Percentiles rank a stretch among this genome's conserved stretches.
Conservation (phyloP, 495 filamentous ascomycete species). For the Tuber indicum region DNA sequence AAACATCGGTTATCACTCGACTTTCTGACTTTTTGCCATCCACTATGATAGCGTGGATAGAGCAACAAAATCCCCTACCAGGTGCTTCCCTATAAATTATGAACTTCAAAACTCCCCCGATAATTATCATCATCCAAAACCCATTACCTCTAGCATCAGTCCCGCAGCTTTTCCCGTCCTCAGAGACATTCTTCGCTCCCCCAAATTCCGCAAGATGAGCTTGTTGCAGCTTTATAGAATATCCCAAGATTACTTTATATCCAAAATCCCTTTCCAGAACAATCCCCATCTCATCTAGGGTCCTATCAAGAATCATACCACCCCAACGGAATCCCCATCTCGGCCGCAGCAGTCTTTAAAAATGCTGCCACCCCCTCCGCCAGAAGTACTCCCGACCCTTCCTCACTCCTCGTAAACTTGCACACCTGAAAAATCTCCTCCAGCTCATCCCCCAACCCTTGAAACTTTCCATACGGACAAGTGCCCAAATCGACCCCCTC, state of each 20-base stretch:
- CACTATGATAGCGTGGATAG: not conserved
- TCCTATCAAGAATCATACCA: not conserved
- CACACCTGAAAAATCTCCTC: not conserved
- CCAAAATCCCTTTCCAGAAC: not conserved
- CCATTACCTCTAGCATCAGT: not conserved
- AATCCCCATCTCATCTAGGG: not conserved
- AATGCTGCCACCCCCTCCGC: not conserved
- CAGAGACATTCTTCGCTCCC: not conserved
- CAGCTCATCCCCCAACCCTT: not conserved
- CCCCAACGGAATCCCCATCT: not conserved
- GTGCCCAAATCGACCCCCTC: not conserved
- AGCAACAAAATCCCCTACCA: not conserved
- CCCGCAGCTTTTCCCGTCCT: not conserved
- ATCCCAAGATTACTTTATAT: not conserved
- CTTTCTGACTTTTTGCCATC: not conserved
- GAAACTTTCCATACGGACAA: not conserved
- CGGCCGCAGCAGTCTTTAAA: not conserved
- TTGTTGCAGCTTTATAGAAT: not conserved
- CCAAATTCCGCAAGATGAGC: not conserved
- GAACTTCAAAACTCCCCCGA: not conserved
- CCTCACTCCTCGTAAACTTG: not conserved
- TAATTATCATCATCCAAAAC: not conserved
- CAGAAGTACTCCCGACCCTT: not conserved
- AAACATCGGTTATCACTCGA: conserved; percentile 3
- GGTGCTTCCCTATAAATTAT: not conserved